These are phyloP conservation scores for Linnemannia elongata DNA, from an alignment of 192 early-diverging fungal genomes.

Conservation along the genomic window DNA sequence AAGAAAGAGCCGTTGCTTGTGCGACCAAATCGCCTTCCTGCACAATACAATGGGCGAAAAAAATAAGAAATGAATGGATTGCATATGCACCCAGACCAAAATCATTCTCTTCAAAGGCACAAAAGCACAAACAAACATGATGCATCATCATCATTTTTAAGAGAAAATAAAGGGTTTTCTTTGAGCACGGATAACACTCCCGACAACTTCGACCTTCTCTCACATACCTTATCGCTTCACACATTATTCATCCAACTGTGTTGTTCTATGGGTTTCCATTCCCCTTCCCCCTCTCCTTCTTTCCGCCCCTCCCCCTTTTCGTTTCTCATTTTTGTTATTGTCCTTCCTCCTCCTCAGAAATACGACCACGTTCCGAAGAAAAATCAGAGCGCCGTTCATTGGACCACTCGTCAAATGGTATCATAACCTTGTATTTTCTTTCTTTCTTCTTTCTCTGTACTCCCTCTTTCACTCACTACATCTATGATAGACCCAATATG, in stretches of 20 bases:
- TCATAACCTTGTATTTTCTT: neutral
- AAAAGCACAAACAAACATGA: too few relatives aligned
- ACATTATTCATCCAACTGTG: neutral
- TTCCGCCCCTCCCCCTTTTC: neutral
- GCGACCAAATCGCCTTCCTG: conserved; percentile 1
- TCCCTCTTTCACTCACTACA: neutral
- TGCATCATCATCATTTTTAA: too few relatives aligned
- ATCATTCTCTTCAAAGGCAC: too few relatives aligned
- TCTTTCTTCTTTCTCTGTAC: neutral
- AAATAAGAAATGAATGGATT: too few relatives aligned
- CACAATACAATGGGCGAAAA: neutral
- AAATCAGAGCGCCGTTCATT: conserved; percentile 1
- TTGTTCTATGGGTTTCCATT: conserved; percentile 1
- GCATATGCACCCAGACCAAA: too few relatives aligned
- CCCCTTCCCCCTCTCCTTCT: too few relatives aligned
- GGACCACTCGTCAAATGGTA: neutral
- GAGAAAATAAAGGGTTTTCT: neutral
- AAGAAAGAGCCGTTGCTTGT: neutral
- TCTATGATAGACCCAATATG: neutral
- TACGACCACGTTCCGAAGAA: conserved; percentile 11
- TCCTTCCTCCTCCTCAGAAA: neutral
- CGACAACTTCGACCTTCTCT: neutral
- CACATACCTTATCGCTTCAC: neutral
- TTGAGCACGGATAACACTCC: neutral
- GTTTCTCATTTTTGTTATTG: neutral